Conservation (phyloP, 1,284 basidiomycete genomes). For the Puccinia hordei region DNA sequence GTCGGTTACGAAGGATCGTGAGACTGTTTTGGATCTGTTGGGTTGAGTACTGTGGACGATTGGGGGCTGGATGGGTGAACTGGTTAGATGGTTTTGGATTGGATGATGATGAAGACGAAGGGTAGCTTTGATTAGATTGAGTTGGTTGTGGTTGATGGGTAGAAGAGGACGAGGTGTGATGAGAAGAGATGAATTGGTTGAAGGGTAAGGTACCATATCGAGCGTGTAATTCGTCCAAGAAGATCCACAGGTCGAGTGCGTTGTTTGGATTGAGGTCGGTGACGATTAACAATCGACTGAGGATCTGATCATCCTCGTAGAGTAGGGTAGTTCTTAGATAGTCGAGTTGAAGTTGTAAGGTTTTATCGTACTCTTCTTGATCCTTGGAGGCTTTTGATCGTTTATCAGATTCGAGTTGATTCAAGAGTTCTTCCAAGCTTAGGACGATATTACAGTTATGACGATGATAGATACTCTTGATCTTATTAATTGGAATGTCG, state of each 20-base stretch:
- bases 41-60: not conserved
- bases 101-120: not conserved
- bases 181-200: conserved; percentile 25
- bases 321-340: not conserved
- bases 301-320: not conserved
- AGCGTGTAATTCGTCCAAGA: conserved; percentile 23
- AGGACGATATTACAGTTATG: conserved; percentile 30
- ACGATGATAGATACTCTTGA: conserved; percentile 17
- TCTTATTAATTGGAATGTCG: not conserved
- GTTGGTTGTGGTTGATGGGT: not conserved
- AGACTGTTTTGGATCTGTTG: not conserved
- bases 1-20: not conserved
- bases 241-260: conserved; percentile 30
- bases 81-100: not conserved
- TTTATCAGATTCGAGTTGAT: not conserved
- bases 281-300: conserved; percentile 12
- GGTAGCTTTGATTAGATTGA: not conserved
- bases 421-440: conserved; percentile 39
- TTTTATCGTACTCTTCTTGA: not conserved
- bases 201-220: conserved; percentile 2
- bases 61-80: not conserved
- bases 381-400: not conserved
- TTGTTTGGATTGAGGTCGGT: conserved; percentile 15
- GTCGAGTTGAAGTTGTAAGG: conserved; percentile 11
- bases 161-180: not conserved